Base-by-base conservation (phyloP, 371 early-diverging fungal genomes). In the Mycotypha africana region DNA sequence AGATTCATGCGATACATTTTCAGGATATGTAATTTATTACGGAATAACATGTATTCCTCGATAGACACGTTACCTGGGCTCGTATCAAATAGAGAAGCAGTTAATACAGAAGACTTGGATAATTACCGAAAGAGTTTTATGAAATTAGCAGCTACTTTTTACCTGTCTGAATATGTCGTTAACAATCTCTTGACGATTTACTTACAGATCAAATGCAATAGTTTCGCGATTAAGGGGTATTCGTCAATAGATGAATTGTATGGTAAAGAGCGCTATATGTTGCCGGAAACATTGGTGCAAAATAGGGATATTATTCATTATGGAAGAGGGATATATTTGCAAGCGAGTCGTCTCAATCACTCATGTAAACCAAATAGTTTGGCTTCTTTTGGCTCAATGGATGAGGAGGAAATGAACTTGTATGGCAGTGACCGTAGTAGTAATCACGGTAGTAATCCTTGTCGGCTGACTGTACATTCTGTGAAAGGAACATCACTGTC, bases 331-430 rank as follows among this genome's bases (percentile, higher is more conserved):
- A 33, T 69, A 1, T 69, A 65, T 30, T 19, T 59, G n/a, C 26
- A 42, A 17, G 62, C 65, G 4, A 62, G 65, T 45, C 42, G 34
- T 38, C 36, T 69, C 9, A 69, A 69, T 34, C 69, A 69, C 38
- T 26, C 43, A 2, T 69, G 69, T 32, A 37, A 50, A 16, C 69
- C 69, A 4, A 62, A 57, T 32, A 57, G 65, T 9, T 15, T 65
- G 8, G 60, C 44, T 7, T 43, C 41, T 3, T 69, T 64, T 44
- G 59, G 58, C n/a, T n/a, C 12, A 38, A 26, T 4, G 44, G 52
- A 9, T n/a, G n/a, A n/a, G n/a, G n/a, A n/a, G n/a, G n/a, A n/a
- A n/a, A n/a, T n/a, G n/a, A n/a, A n/a, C n/a, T n/a, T n/a, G n/a
- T n/a, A n/a, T n/a, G n/a, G n/a, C n/a, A n/a, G n/a, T n/a, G n/a